Percentiles rank a stretch among this genome's conserved stretches.
These are phyloP conservation scores for Jackrogersella minutella DNA, from an alignment of 495 filamentous ascomycete genomes.

Conservation along the genomic window DNA sequence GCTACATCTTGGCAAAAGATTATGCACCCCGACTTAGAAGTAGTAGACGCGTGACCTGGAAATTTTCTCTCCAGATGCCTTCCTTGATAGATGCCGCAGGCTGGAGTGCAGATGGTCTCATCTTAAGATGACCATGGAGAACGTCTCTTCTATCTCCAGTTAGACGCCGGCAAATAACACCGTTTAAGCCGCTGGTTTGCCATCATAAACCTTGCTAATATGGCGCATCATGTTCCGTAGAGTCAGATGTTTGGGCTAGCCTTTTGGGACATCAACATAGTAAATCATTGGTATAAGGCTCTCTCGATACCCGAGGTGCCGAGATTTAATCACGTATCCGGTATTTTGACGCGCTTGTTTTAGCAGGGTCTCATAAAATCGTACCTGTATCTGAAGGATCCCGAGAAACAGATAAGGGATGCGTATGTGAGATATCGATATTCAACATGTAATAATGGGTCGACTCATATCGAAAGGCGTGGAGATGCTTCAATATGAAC, in stretches of 20 bases:
- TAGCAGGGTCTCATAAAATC: neutral
- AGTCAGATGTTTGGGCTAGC: constrained; percentile 17
- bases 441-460: neutral
- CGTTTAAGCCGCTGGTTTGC: constrained; percentile 21
- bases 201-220: constrained; percentile 28
- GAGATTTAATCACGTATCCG: constrained; percentile 17
- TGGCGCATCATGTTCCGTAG: constrained; percentile 38
- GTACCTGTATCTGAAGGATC: neutral
- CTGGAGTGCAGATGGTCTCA: constrained; percentile 10
- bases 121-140: constrained; percentile 4
- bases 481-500: constrained; percentile 13
- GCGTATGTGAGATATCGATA: constrained; percentile 1
- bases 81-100: constrained; percentile 23
- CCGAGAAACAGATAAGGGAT: neutral
- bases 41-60: constrained; percentile 33
- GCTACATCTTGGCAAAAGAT: constrained; percentile 24
- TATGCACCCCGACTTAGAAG: constrained; percentile 36
- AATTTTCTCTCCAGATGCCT: constrained; percentile 8
- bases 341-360: neutral
- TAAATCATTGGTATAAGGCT: constrained; percentile 3
- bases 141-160: constrained; percentile 6
- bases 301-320: constrained; percentile 19
- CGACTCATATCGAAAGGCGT: constrained; percentile 3
- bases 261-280: constrained; percentile 7
- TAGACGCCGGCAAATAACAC: constrained; percentile 33